phyloP scores from a whole-genome alignment of 768 basidiomycete genomes.

The Boletus rubescentipes region DNA sequence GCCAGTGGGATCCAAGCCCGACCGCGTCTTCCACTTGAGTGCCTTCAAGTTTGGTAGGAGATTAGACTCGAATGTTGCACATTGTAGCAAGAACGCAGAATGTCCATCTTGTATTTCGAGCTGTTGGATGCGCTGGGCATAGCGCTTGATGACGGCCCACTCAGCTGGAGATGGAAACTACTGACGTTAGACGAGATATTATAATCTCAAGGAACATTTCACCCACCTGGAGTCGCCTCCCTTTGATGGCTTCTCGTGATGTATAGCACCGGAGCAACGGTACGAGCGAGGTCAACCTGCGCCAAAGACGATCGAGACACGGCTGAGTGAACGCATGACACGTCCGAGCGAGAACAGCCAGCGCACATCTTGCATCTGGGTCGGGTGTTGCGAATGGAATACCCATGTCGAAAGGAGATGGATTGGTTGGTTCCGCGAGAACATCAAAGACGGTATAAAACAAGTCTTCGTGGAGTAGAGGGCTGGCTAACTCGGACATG shows the following conservation, averaged over 20 bases:
- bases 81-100: neutral
- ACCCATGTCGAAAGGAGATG: neutral
- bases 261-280: neutral
- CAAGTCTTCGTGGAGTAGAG: neutral
- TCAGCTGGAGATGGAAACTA: neutral
- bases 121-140: neutral
- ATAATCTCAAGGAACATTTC: neutral
- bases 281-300: neutral
- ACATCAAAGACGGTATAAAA: neutral
- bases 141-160: neutral
- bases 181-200: neutral
- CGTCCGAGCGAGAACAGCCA: constrained; percentile 1
- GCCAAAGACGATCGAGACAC: constrained; percentile 1
- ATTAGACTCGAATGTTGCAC: neutral
- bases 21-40: neutral
- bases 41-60: neutral
- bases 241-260: neutral
- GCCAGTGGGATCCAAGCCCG: neutral
- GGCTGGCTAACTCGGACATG: neutral
- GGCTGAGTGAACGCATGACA: neutral
- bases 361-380: neutral
- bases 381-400: neutral
- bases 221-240: neutral
- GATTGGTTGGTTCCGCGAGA: neutral
- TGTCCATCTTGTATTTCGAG: neutral